Evolutionary conservation across 1,139 yeast genomes (phyloP).

Genomic region (Petasospora rhodanensis): DNA sequence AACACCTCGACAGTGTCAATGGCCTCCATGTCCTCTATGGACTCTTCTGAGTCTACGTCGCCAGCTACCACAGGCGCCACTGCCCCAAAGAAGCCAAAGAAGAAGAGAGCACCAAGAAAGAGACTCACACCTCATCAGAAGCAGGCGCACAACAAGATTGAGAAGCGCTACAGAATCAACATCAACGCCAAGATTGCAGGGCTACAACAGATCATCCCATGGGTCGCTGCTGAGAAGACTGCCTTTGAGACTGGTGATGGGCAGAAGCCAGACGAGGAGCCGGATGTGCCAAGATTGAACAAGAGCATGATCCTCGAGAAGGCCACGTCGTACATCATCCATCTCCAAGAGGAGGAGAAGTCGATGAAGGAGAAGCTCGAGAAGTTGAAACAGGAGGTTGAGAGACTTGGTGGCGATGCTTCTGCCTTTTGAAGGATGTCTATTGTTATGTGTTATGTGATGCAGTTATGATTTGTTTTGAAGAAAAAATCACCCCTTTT

Average conservation of each 20-base stretch:
- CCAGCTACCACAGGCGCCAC: constrained; percentile 4
- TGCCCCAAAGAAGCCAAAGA: constrained; percentile 25
- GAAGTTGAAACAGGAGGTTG: constrained; percentile 22
- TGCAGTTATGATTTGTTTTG: constrained; percentile 1
- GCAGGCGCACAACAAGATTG: constrained; percentile 68
- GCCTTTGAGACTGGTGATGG: constrained; percentile 38
- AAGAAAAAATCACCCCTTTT: too few relatives aligned
- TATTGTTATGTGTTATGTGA: background rate
- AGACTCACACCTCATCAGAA: constrained; percentile 58
- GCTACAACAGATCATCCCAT: constrained; percentile 59
- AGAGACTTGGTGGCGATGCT: constrained; percentile 21
- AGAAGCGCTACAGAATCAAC: constrained; percentile 65
- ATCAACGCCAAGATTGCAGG: constrained; percentile 70
- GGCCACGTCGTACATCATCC: constrained; percentile 56
- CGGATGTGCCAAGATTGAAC: constrained; percentile 40
- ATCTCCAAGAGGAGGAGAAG: constrained; percentile 43
- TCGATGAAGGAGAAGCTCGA: constrained; percentile 31
- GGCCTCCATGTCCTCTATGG: constrained; percentile 7
- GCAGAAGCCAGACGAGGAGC: constrained; percentile 17
- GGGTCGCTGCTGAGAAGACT: constrained; percentile 54
- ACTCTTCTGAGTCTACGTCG: constrained; percentile 2
- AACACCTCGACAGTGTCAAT: constrained; percentile 11
- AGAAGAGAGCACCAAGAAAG: constrained; percentile 51
- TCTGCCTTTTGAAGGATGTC: background rate
- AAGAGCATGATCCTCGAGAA: constrained; percentile 63